Evolutionary conservation across 2,329 filamentous ascomycete genomes (phyloP), one percentile per base, ranked within the genome.

Genomic region (Phialocephala sp.): DNA sequence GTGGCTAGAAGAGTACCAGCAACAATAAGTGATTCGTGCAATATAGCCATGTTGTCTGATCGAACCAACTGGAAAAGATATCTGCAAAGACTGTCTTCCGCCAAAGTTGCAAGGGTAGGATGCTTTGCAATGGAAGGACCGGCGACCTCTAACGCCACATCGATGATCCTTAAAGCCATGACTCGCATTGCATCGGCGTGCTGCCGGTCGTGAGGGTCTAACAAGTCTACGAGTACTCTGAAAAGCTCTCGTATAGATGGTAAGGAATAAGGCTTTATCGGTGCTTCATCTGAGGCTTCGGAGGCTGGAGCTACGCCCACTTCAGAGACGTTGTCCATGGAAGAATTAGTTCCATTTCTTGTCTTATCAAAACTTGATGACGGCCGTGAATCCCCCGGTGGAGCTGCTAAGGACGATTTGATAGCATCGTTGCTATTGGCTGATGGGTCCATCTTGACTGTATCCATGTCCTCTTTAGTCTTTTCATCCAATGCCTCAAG

Each of bases 91-190:
- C 93, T 92, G 77, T 99, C 94, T 77, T 97, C 93, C 0, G 95
- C 95, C 63, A 99, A 86, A 4, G 86, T 88, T 12, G 94, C 94
- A 60, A 99, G 82, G 65, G 91, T 92, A 6, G 94, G 94, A 76
- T 99, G 95, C 69, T 91, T 91, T 58, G 94, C 92, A 75, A 99
- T 97, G 8, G 94, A 97, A 4, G 95, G 94, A 0, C 95, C 95
- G 1, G 95, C 93, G 65, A 99, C 94, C 79, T 99, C 95, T 24
- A 99, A 85, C 1, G 95, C 95, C 54, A 99, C 95, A 77, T 99
- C 95, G 63, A 99, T 95, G 69, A 99, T 98, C 52, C 95, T 89
- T 70, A 99, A 81, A 20, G 95, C 95, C 94, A 99, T 99, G 47
- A 99, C 93, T 72, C 94, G 88, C 90, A 98, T 95, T 0, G 92